Base-by-base conservation (phyloP, 1,284 basidiomycete species). In the Gymnopus androsaceus region DNA sequence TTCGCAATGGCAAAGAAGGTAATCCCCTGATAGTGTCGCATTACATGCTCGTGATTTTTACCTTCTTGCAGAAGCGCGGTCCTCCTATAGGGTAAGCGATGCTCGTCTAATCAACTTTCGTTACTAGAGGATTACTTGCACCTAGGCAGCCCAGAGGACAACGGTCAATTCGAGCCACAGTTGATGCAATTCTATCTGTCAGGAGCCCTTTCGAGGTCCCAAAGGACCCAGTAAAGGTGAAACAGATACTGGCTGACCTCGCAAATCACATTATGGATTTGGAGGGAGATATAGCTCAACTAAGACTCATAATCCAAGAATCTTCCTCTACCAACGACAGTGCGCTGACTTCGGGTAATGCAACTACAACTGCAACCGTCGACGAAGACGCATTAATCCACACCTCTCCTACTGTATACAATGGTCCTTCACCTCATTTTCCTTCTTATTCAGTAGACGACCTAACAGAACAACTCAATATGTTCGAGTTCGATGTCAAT, bases 51-150 rank as follows among this genome's bases (percentile, higher is more conserved):
- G 8, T 19, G 17, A 11, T 30, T 9, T 15, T 42, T n/a, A 15
- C 4, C 33, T 25, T 25, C 19, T 44, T 44, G 17, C 2, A 50
- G 47, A 55, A 55, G 36, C 46, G 54, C 19, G 46, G 47, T 23
- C 54, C 54, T 1, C 54, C 36, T 8, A 31, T 33, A 27, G 54
- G 54, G 54, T 55, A 42, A 34, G 33, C 27, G n/a, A n/a, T 36
- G 21, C 15, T 23, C 25, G 5, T 23, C 12, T 15, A 12, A 7
- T 14, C 4, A 3, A 17, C 1, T 17, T 14, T 6, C 19, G 27
- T 27, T 46, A 11, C 12, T 14, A 46, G 15, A 15, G 19, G n/a
- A n/a, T n/a, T 17, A 5, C 19, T 31, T n/a, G 19, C 15, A 15
- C 42, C 12, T 6, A 54, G 53, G 5, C 28, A 37, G 11, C 46